Evolutionary conservation across 176 grass and related monocot genomes (phyloP).

Genomic region (Oropetium thomaeum): DNA sequence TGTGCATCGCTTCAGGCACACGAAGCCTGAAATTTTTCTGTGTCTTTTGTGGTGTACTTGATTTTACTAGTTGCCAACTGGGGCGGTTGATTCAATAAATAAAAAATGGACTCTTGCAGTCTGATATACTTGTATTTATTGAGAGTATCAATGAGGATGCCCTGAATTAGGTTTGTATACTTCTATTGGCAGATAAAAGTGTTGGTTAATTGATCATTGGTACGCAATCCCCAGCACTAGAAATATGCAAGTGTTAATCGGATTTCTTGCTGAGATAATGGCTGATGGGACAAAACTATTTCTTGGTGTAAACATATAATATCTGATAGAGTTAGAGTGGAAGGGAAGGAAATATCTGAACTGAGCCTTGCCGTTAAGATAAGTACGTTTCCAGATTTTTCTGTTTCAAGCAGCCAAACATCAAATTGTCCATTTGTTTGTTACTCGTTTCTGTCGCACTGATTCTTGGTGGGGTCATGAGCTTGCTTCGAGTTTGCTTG

Average conservation of each 20-base stretch:
- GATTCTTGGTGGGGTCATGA: conserved; percentile 3
- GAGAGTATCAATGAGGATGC: background rate
- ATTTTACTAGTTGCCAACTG: background rate
- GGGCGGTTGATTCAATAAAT: background rate
- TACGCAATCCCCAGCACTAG: background rate
- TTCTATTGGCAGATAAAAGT: background rate
- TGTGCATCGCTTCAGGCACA: background rate
- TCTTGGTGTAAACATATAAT: background rate
- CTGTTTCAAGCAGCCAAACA: conserved; percentile 20
- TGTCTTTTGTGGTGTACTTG: background rate
- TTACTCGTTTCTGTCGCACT: conserved; percentile 29
- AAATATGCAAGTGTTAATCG: background rate
- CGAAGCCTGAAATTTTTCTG: background rate
- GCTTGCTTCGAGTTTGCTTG: conserved; percentile 39
- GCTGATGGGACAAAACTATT: background rate
- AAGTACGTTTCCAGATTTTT: conserved; percentile 10
- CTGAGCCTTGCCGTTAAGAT: conserved; percentile 16
- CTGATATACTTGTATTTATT: conserved; percentile 4
- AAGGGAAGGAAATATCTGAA: conserved; percentile 30
- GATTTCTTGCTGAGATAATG: conserved; percentile 15
- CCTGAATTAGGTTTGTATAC: background rate
- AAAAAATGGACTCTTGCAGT: background rate
- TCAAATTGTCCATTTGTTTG: conserved; percentile 28
- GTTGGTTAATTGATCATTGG: background rate
- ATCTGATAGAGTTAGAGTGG: conserved; percentile 4